These are phyloP conservation scores for Fusarium sarcochroum DNA, from an alignment of 2,329 filamentous ascomycete species.

Conservation along the genomic window DNA sequence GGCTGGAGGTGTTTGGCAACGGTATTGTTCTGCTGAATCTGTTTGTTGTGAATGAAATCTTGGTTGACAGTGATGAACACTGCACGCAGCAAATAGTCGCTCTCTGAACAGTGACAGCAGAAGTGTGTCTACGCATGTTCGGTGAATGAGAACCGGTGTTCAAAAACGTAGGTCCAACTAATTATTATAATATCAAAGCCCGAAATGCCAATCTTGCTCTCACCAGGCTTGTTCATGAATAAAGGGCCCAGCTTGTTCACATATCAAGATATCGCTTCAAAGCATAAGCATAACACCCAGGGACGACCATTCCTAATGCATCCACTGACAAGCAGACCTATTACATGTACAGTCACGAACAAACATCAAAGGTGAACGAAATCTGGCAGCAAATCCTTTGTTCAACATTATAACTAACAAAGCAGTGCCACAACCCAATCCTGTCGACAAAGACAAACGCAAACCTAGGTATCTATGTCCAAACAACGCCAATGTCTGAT, in stretches of 20 bases:
- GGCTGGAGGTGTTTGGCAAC: no score
- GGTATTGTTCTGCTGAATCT: background rate
- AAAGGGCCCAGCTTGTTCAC: background rate
- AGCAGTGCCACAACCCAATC: constrained; percentile 11
- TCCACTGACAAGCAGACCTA: constrained; percentile 1
- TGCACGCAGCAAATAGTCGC: background rate
- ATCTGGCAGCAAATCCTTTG: constrained; percentile 15
- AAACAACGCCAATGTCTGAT: constrained; percentile 41
- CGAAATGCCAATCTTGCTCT: background rate
- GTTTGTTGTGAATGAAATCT: constrained; percentile 16
- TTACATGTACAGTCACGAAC: background rate
- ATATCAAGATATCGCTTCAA: background rate
- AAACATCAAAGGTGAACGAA: background rate
- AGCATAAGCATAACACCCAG: background rate
- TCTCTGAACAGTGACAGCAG: background rate
- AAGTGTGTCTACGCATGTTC: background rate
- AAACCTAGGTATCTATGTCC: constrained; percentile 45
- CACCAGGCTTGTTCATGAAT: background rate
- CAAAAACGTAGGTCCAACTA: background rate
- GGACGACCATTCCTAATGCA: background rate
- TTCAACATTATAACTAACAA: constrained; percentile 20
- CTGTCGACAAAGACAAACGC: constrained; percentile 27
- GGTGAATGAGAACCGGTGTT: background rate
- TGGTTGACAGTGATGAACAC: constrained; percentile 4
- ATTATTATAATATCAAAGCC: background rate